A percentile compares a stretch with the other conserved stretches of the same genome.
Conservation (phyloP, 805 yeast species). For the Saccharomycopsis guyanensis region DNA sequence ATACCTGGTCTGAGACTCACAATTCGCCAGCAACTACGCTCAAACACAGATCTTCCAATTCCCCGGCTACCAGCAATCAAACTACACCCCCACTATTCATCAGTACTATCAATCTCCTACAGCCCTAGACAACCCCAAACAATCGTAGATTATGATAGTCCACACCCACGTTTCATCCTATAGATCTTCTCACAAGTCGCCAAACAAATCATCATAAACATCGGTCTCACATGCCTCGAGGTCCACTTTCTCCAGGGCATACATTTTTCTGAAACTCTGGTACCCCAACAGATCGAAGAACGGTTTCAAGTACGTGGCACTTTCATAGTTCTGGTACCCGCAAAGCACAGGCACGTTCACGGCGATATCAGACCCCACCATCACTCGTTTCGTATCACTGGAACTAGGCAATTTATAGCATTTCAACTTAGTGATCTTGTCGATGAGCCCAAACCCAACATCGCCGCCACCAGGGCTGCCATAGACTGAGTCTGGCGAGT, state of each 20-base stretch:
- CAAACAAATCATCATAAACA: slow-evolving; percentile 49
- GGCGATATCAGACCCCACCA: slow-evolving; percentile 1
- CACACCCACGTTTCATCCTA: no score
- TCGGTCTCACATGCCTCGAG: slow-evolving; percentile 45
- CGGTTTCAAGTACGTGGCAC: slow-evolving; percentile 42
- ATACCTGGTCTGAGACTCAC: no score
- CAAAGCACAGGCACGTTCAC: slow-evolving; percentile 23
- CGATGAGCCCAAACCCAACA: slow-evolving; percentile 36
- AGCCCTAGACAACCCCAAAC: no score
- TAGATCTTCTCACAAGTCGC: no score
- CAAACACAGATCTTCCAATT: no score
- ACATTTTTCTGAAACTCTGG: slow-evolving; percentile 57
- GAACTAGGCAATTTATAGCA: slow-evolving; percentile 31
- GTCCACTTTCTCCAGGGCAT: slow-evolving; percentile 41
- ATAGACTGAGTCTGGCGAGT: slow-evolving; percentile 52
- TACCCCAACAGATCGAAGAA: slow-evolving; percentile 64
- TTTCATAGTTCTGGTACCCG: slow-evolving; percentile 32
- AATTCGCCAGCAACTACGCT: no score
- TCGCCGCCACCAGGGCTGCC: slow-evolving; percentile 27
- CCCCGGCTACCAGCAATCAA: no score
- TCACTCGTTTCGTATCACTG: slow-evolving; percentile 22
- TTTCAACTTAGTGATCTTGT: slow-evolving; percentile 34
- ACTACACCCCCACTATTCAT: no score
- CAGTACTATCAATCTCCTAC: no score
- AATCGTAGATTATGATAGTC: no score